These are phyloP conservation scores for Westerdykella aurantiaca DNA, from an alignment of 2,329 filamentous ascomycete species.

Conservation along the genomic window DNA sequence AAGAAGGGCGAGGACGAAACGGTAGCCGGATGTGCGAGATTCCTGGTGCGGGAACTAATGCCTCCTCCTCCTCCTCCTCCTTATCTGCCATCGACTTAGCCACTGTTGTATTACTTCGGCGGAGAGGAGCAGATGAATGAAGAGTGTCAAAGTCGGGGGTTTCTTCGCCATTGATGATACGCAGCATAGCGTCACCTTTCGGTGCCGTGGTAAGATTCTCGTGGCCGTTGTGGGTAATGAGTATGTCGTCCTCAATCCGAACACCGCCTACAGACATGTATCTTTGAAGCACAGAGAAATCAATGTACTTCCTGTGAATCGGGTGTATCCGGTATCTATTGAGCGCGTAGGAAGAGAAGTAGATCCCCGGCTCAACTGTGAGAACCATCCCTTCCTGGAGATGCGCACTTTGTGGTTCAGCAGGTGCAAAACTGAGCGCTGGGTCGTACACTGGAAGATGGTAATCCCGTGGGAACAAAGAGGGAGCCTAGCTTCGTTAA, in stretches of 20 bases:
- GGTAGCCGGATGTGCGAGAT: no score
- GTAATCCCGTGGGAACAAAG: constrained; percentile 28
- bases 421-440: constrained; percentile 26
- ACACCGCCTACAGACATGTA: constrained; percentile 82
- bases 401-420: constrained; percentile 28
- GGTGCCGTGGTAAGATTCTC: constrained; percentile 68
- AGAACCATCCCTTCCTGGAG: constrained; percentile 52
- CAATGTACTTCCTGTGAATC: constrained; percentile 69
- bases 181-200: constrained; percentile 62
- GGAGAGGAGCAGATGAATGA: no score
- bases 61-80: no score
- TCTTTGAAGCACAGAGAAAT: constrained; percentile 62
- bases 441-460: constrained; percentile 29
- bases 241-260: constrained; percentile 65
- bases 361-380: constrained; percentile 55
- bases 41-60: no score
- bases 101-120: no score
- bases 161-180: constrained; percentile 39
- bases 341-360: constrained; percentile 88
- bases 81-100: no score
- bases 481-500: constrained; percentile 22
- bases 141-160: no score
- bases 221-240: constrained; percentile 63
- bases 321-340: constrained; percentile 64
- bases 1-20: no score